Conservation (phyloP, 345 rosid species). For the Eucalyptus regnans region DNA sequence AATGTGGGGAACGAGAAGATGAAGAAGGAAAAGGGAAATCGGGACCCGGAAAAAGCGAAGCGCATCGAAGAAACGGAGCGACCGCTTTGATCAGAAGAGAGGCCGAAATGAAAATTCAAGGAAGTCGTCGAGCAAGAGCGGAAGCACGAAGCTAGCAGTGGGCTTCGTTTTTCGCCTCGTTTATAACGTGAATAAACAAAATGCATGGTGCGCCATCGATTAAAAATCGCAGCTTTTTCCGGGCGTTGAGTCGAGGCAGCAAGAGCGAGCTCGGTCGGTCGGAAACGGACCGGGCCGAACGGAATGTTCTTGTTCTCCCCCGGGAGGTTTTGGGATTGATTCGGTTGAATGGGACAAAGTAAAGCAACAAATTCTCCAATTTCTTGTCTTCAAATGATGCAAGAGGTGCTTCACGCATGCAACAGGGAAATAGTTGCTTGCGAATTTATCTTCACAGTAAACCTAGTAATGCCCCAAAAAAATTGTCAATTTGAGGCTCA, state of each 20-base stretch:
- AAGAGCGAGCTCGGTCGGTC: not conserved
- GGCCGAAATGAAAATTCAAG: not conserved
- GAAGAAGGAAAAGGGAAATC: not conserved
- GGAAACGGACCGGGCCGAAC: not conserved
- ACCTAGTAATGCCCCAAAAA: not conserved
- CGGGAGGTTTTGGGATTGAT: not conserved
- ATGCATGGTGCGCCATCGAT: not conserved
- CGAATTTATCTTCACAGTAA: not conserved
- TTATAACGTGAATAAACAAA: not conserved
- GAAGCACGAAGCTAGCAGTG: not conserved
- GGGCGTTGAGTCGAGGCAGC: not conserved
- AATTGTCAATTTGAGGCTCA: not conserved
- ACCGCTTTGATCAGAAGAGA: not conserved
- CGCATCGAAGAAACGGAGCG: not conserved
- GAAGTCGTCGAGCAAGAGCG: not conserved
- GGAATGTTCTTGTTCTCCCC: not conserved
- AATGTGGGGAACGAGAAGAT: not conserved
- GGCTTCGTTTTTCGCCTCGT: not conserved
- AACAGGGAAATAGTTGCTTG: not conserved
- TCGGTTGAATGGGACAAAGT: not conserved
- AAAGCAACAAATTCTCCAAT: not conserved
- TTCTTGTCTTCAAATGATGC: not conserved
- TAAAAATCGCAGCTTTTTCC: not conserved
- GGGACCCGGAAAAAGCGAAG: not conserved
- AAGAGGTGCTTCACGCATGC: not conserved